These are phyloP conservation scores for Cercospora sp. DNA, from an alignment of 2,329 filamentous ascomycete species.

Conservation along the genomic window DNA sequence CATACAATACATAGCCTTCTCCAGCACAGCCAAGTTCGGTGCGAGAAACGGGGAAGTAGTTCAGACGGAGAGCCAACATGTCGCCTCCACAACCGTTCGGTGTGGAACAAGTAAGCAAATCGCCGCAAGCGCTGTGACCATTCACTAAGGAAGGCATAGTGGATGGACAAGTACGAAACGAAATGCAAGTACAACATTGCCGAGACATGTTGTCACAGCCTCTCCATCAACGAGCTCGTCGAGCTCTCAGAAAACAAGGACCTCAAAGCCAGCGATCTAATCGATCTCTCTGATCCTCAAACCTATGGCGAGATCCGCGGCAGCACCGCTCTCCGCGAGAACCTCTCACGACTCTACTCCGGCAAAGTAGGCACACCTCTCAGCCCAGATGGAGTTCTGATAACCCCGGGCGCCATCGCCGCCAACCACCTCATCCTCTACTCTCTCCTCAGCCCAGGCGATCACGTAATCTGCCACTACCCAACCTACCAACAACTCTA, in stretches of 20 bases:
- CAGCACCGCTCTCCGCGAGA: conserved; percentile 62
- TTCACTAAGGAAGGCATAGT: conserved; percentile 43
- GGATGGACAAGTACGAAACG: conserved; percentile 59
- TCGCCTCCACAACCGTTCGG: conserved; percentile 54
- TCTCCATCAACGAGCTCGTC: conserved; percentile 69
- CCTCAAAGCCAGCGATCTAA: conserved; percentile 45
- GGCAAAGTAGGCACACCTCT: conserved; percentile 53
- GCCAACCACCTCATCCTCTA: conserved; percentile 85
- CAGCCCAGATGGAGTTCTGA: conserved; percentile 65
- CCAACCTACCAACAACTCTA: conserved; percentile 88
- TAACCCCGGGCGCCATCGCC: conserved; percentile 77
- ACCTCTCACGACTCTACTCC: conserved; percentile 66
- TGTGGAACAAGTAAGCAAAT: conserved; percentile 65
- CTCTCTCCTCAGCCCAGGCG: conserved; percentile 67
- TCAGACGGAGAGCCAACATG: conserved; percentile 22
- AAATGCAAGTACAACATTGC: conserved; percentile 67
- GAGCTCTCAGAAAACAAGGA: conserved; percentile 59
- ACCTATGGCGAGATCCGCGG: conserved; percentile 75
- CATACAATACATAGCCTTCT: not conserved
- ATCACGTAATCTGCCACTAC: conserved; percentile 84
- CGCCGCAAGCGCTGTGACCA: not conserved
- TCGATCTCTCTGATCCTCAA: conserved; percentile 59
- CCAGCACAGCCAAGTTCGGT: not conserved
- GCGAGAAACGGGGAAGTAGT: not conserved
- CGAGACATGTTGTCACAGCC: conserved; percentile 74